Conservation (phyloP, 176 grass and related monocot genomes). For the Zizania latifolia region DNA sequence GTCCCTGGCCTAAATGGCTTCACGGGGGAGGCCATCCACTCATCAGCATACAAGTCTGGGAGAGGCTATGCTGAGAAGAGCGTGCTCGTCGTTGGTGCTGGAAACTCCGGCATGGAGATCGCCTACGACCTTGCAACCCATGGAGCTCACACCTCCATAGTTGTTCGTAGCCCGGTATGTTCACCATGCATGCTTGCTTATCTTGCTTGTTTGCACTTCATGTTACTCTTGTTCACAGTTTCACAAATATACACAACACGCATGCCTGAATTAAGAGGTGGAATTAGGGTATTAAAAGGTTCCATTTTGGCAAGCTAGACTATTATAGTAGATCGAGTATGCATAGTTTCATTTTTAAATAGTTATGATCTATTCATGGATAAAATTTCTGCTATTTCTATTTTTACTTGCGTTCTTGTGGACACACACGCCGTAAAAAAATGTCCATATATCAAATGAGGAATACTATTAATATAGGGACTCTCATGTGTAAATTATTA, state of each 20-base stretch:
- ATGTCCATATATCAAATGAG: no score
- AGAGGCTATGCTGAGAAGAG: background rate
- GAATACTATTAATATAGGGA: no score
- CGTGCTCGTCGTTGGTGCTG: conserved; percentile 37
- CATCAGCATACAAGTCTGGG: conserved; percentile 29
- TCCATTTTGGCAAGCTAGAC: no score
- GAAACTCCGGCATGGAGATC: conserved; percentile 59
- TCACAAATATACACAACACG: no score
- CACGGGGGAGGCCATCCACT: conserved; percentile 24
- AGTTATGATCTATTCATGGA: no score
- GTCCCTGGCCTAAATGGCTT: conserved; percentile 17
- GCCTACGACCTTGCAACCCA: conserved; percentile 37
- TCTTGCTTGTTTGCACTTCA: background rate
- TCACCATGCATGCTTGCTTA: background rate
- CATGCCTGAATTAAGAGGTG: no score
- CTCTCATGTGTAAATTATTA: no score
- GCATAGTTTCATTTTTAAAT: no score
- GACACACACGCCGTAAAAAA: no score
- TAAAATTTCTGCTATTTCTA: background rate
- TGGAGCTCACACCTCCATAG: conserved; percentile 28
- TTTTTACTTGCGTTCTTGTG: no score
- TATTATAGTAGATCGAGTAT: no score
- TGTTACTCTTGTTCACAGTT: background rate
- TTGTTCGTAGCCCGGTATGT: conserved; percentile 29
- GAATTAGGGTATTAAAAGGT: no score